Evolutionary conservation across 75 land plant species (phyloP).

Genomic region (Adiantum capillusveneris): DNA sequence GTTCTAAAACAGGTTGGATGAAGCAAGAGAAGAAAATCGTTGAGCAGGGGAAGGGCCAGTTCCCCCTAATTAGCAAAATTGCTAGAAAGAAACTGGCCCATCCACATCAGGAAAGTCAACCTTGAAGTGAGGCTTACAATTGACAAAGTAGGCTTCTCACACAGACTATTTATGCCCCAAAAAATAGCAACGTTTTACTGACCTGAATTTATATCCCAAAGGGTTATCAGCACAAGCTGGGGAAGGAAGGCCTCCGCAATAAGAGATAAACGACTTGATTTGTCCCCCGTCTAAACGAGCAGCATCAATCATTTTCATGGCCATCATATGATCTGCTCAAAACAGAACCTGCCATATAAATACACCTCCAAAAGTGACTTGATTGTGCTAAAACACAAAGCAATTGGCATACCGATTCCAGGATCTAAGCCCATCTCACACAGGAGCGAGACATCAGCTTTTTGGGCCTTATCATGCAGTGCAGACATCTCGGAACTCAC

Average conservation of each 20-base stretch:
- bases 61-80: too few relatives aligned
- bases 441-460: constrained; percentile 71
- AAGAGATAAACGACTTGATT: constrained; percentile 71
- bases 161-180: too few relatives aligned
- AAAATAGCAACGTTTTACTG: neutral
- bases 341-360: too few relatives aligned
- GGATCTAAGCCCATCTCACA: constrained; percentile 99
- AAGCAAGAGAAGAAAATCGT: too few relatives aligned
- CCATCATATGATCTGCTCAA: constrained; percentile 95
- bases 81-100: too few relatives aligned
- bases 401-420: constrained; percentile 65
- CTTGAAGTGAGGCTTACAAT: too few relatives aligned
- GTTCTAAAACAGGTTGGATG: too few relatives aligned
- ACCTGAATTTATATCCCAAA: constrained; percentile 96
- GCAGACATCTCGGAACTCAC: constrained; percentile 62
- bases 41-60: too few relatives aligned
- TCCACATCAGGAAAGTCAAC: too few relatives aligned
- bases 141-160: too few relatives aligned
- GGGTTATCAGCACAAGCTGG: constrained; percentile 95
- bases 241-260: constrained; percentile 97
- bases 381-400: neutral
- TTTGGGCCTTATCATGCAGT: constrained; percentile 56
- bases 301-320: constrained; percentile 92
- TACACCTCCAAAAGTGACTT: too few relatives aligned
- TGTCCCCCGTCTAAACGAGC: constrained; percentile 66